These are phyloP conservation scores for Mortierella hygrophila DNA, from an alignment of 192 early-diverging fungal species.

Conservation along the genomic window DNA sequence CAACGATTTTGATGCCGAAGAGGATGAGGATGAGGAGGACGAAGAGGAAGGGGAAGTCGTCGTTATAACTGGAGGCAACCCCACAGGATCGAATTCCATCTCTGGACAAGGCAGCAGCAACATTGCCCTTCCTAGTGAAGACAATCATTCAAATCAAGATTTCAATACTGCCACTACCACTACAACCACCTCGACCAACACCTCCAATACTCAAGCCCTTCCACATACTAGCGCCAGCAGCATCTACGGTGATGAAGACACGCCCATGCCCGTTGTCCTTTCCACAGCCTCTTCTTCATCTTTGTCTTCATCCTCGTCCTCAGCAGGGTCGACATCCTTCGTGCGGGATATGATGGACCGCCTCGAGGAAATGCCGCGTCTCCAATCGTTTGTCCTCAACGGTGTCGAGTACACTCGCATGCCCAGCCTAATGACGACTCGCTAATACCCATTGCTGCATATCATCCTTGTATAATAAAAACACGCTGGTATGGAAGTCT, in stretches of 20 bases:
- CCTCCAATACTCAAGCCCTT: neutral
- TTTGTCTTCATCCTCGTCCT: neutral
- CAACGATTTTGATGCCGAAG: neutral
- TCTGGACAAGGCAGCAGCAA: neutral
- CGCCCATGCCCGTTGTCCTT: neutral
- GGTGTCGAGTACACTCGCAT: constrained; percentile 21
- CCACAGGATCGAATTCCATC: neutral
- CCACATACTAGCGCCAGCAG: neutral
- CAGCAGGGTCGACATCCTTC: neutral
- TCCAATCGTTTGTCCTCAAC: constrained; percentile 28
- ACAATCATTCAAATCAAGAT: neutral
- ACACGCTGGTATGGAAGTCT: too few relatives aligned
- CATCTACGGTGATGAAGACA: neutral
- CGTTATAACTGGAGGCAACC: neutral
- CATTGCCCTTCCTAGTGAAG: neutral
- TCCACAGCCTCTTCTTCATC: neutral
- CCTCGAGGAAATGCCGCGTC: constrained; percentile 4
- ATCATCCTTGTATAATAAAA: too few relatives aligned
- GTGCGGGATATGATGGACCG: constrained; percentile 2
- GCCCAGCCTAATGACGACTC: neutral
- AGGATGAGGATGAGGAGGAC: neutral
- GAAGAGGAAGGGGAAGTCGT: neutral
- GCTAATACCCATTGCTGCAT: neutral
- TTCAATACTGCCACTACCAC: neutral
- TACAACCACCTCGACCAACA: neutral